Evolutionary conservation across 352 stramenopile species (phyloP).

Genomic region (Labyrinthula sp.): DNA sequence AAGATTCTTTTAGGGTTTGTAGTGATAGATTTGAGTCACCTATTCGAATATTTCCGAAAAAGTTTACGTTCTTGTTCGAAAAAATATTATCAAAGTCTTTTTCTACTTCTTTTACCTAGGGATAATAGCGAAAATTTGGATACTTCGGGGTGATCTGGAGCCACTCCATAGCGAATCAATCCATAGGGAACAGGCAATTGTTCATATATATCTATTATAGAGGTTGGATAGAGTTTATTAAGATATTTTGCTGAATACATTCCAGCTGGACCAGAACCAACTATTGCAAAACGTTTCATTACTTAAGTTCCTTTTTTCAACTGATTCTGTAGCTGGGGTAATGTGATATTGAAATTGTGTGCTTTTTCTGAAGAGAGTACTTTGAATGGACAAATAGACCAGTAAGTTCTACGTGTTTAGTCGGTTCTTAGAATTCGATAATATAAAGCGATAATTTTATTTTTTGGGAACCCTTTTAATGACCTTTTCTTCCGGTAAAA

Average conservation of each 20-base stretch:
- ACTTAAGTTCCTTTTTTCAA: no score
- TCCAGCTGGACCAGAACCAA: conserved; percentile 60
- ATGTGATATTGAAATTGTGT: no score
- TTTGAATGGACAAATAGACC: no score
- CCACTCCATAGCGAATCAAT: conserved; percentile 81
- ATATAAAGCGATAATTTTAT: no score
- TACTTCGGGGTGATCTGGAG: conserved; percentile 89
- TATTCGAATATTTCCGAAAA: conserved; percentile 65
- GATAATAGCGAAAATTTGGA: no score
- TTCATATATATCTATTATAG: conserved; percentile 70
- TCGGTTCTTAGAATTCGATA: no score
- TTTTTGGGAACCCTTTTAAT: no score
- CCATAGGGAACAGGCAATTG: conserved; percentile 46
- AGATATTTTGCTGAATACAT: conserved; percentile 84
- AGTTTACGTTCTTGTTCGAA: conserved; percentile 41
- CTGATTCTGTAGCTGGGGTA: no score
- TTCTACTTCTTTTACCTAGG: conserved; percentile 92
- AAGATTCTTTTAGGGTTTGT: conserved; percentile 55
- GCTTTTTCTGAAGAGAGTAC: no score
- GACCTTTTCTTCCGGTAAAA: no score
- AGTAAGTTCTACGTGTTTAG: no score
- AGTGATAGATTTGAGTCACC: conserved; percentile 61
- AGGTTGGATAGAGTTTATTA: conserved; percentile 40
- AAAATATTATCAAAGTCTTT: conserved; percentile 78
- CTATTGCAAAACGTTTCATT: no score